Evolutionary conservation across 371 early-diverging fungal genomes (phyloP).

Genomic region (Spiromyces aspiralis): DNA sequence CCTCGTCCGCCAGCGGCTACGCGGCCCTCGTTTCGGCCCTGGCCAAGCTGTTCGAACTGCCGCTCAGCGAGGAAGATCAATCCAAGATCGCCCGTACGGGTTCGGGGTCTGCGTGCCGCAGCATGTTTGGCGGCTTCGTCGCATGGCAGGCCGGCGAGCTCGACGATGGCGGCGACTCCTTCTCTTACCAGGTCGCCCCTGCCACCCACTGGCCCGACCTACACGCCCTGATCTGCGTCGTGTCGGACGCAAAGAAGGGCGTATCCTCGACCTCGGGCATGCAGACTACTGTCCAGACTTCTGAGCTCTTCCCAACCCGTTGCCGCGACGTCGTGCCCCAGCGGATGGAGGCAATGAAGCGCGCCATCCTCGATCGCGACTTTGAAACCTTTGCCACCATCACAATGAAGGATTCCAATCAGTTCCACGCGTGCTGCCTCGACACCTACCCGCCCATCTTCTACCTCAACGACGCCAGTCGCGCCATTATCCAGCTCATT

Average conservation of each 20-base stretch:
- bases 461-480: slow-evolving; percentile 89
- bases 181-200: slow-evolving; percentile 79
- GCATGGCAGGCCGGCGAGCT: slow-evolving; percentile 83
- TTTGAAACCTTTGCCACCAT: slow-evolving; percentile 82
- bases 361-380: slow-evolving; percentile 69
- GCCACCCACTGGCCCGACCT: slow-evolving; percentile 92
- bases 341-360: slow-evolving; percentile 70
- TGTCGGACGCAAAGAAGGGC: slow-evolving; percentile 82
- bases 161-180: slow-evolving; percentile 69
- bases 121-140: slow-evolving; percentile 93
- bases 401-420: slow-evolving; percentile 97
- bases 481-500: slow-evolving; percentile 69
- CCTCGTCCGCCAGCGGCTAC: slow-evolving; percentile 96
- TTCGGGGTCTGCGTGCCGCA: slow-evolving; percentile 95
- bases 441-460: slow-evolving; percentile 91
- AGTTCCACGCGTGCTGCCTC: slow-evolving; percentile 93
- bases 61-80: slow-evolving; percentile 48
- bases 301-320: slow-evolving; percentile 69
- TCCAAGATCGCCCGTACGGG: slow-evolving; percentile 91
- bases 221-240: slow-evolving; percentile 84
- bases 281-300: slow-evolving; percentile 90
- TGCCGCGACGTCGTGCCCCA: slow-evolving; percentile 64
- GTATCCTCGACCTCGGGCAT: slow-evolving; percentile 90
- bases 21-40: slow-evolving; percentile 86
- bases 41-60: slow-evolving; percentile 56